These are phyloP conservation scores for Atalantia buxifolia DNA, from an alignment of 345 rosid genomes.

Conservation along the genomic window DNA sequence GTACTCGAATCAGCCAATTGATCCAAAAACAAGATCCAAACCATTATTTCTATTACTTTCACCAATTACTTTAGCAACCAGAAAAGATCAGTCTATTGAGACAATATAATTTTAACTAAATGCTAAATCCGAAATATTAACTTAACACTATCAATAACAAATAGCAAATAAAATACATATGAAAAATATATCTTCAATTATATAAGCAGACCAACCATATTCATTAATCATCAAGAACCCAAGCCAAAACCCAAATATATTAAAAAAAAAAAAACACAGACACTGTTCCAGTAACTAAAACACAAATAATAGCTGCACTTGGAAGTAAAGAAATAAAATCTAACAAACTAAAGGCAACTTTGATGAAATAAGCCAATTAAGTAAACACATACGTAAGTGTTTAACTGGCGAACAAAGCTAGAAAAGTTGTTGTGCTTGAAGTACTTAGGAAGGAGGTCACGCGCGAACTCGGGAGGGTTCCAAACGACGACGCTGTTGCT, in stretches of 20 bases:
- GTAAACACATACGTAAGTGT: conserved; percentile 61
- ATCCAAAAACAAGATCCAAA: neutral
- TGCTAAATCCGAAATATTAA: neutral
- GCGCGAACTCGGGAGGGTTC: conserved; percentile 84
- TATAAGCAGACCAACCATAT: neutral
- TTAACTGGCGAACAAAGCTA: conserved; percentile 87
- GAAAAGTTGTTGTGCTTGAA: conserved; percentile 95
- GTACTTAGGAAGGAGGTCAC: conserved; percentile 72
- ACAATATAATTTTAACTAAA: neutral
- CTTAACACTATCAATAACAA: neutral
- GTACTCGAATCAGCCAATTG: neutral
- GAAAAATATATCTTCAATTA: neutral
- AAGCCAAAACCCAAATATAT: neutral
- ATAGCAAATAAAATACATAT: neutral
- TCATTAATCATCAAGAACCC: neutral
- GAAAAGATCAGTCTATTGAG: neutral
- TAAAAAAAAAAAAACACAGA: neutral
- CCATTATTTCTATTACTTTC: neutral
- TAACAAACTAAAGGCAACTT: neutral
- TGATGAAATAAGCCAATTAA: neutral
- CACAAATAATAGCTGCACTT: neutral
- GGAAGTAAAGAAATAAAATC: neutral
- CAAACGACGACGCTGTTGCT: conserved; percentile 86
- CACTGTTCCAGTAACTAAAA: neutral
- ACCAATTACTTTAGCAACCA: conserved; percentile 8